These are phyloP conservation scores for Phytophthora cryptogea DNA, from an alignment of 352 stramenopile species.

Conservation along the genomic window DNA sequence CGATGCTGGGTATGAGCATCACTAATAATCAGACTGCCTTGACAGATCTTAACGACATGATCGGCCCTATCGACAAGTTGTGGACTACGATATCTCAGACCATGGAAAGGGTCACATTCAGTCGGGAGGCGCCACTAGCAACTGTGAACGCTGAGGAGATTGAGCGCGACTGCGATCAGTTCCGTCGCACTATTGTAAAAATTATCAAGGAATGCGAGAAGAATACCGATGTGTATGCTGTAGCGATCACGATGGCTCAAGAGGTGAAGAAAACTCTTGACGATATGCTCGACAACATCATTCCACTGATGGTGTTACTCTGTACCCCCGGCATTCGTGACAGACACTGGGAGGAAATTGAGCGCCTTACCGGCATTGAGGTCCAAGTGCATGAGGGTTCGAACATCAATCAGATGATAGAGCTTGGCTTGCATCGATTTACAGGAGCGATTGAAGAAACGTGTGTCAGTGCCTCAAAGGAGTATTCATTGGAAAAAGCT, in stretches of 20 bases:
- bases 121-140: conserved; percentile 60
- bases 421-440: conserved; percentile 86
- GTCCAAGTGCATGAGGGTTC: conserved; percentile 90
- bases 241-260: conserved; percentile 79
- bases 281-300: conserved; percentile 87
- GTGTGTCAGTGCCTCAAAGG: conserved; percentile 93
- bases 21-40: conserved; percentile 84
- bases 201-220: conserved; percentile 92
- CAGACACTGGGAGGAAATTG: conserved; percentile 94
- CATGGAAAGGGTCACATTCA: conserved; percentile 79
- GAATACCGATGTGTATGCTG: conserved; percentile 82
- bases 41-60: conserved; percentile 75
- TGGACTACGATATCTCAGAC: conserved; percentile 85
- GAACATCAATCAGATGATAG: conserved; percentile 92
- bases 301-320: conserved; percentile 92
- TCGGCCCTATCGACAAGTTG: conserved; percentile 87
- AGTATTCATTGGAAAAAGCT: conserved; percentile 93
- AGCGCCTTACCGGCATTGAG: conserved; percentile 84
- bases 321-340: conserved; percentile 92
- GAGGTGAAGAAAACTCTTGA: conserved; percentile 84
- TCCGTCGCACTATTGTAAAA: conserved; percentile 87
- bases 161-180: conserved; percentile 87
- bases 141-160: conserved; percentile 87
- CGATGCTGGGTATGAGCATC: conserved; percentile 79
- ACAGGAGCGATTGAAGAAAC: conserved; percentile 92